These are phyloP conservation scores for Claviceps citrina DNA, from an alignment of 2,329 filamentous ascomycete species.

Conservation along the genomic window DNA sequence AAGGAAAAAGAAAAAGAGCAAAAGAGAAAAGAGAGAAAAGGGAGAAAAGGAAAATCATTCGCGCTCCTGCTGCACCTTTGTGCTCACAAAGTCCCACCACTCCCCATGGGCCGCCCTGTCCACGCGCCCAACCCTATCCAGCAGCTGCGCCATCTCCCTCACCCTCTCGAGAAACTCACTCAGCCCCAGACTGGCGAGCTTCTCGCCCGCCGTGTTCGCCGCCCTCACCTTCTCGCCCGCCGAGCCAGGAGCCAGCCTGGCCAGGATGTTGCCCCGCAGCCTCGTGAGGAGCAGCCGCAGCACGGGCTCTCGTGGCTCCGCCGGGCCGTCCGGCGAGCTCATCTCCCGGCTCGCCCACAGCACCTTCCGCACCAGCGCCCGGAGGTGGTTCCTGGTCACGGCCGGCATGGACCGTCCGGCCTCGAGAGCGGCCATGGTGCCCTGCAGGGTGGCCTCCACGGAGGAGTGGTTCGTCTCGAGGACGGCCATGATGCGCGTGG, in stretches of 20 bases:
- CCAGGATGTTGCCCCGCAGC: slow-evolving; percentile 49
- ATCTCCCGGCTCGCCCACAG: slow-evolving; percentile 34
- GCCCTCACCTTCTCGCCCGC: slow-evolving; percentile 56
- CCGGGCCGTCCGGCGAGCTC: slow-evolving; percentile 16
- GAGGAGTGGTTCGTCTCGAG: slow-evolving; percentile 42
- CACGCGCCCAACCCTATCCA: slow-evolving; percentile 48
- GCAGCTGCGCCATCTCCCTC: slow-evolving; percentile 51
- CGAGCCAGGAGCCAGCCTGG: slow-evolving; percentile 47
- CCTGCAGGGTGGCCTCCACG: slow-evolving; percentile 39
- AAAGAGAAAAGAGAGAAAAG: not conserved
- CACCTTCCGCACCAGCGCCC: slow-evolving; percentile 42
- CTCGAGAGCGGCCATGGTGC: slow-evolving; percentile 47
- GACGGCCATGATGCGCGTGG: slow-evolving; percentile 52
- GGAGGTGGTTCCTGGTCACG: slow-evolving; percentile 44
- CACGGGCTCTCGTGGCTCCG: slow-evolving; percentile 38
- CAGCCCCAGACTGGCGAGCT: slow-evolving; percentile 51
- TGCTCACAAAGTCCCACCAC: slow-evolving; percentile 56
- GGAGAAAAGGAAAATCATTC: not conserved
- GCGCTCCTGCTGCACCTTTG: slow-evolving; percentile 33
- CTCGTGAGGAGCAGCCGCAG: slow-evolving; percentile 53
- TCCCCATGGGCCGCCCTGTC: slow-evolving; percentile 51
- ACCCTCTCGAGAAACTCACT: slow-evolving; percentile 60
- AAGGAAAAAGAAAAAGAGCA: not conserved
- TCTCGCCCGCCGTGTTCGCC: slow-evolving; percentile 53
- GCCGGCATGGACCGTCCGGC: slow-evolving; percentile 47